A percentile compares a stretch with the other conserved stretches of the same genome.
Evolutionary conservation across 306 rosid genomes (phyloP).

Genomic region (Cicer yamashitae): DNA sequence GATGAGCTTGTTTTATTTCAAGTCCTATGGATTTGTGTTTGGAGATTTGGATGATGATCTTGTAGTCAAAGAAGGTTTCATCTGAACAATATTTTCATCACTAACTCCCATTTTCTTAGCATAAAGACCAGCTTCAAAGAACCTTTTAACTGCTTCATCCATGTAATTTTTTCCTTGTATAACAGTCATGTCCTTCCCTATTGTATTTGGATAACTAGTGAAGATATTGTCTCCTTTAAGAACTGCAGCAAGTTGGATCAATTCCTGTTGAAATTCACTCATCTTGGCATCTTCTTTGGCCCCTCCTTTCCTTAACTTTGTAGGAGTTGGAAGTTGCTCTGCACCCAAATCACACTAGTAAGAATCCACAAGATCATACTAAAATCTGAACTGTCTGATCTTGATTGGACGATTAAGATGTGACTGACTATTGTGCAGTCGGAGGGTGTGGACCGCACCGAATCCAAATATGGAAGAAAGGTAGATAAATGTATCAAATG

Average conservation of each 20-base stretch:
- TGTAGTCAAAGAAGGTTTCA: slow-evolving; percentile 89
- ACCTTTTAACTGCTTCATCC: slow-evolving; percentile 68
- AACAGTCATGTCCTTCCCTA: slow-evolving; percentile 72
- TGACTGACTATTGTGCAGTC: too few species aligned
- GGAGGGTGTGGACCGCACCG: too few species aligned
- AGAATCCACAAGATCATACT: neutral
- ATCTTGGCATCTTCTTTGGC: slow-evolving; percentile 66
- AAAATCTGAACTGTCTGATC: too few species aligned
- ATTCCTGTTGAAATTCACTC: slow-evolving; percentile 82
- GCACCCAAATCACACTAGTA: slow-evolving; percentile 22
- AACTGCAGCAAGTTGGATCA: slow-evolving; percentile 81
- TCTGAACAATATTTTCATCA: slow-evolving; percentile 76
- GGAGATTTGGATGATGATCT: slow-evolving; percentile 55
- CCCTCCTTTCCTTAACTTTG: slow-evolving; percentile 54
- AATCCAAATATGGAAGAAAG: too few species aligned
- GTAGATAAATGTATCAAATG: too few species aligned
- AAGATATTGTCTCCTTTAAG: slow-evolving; percentile 73
- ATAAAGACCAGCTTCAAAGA: slow-evolving; percentile 72
- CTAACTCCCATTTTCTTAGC: slow-evolving; percentile 84
- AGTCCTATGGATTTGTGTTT: slow-evolving; percentile 42
- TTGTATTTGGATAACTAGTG: slow-evolving; percentile 65
- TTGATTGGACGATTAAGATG: too few species aligned
- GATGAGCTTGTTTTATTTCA: neutral
- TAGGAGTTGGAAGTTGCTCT: slow-evolving; percentile 74
- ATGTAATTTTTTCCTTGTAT: slow-evolving; percentile 77